Evolutionary conservation across 305 asterid genomes (phyloP), one percentile per base, ranked within the genome.

Genomic region (Fraxinus latifolia): DNA sequence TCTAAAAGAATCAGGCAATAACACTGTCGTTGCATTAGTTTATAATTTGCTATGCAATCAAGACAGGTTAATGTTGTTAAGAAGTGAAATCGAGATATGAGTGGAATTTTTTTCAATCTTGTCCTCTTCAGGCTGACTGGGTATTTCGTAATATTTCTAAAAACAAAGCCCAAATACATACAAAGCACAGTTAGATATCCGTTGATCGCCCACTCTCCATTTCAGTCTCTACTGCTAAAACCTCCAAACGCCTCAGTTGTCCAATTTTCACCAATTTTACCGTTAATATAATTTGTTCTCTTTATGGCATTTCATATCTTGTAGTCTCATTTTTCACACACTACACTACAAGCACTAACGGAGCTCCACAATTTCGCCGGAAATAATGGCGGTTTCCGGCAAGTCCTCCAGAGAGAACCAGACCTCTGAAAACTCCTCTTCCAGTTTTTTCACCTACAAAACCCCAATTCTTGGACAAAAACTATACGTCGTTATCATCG

Each of bases 381-480:
- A 19, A 68, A 65, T 14, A 75, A 89, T 89, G 92, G 82, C 85
- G 25, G 72, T 25, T 53, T 58, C 85, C 87, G 80, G 37, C 32
- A 25, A 58, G 17, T 62, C 84, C 50, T 33, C 88, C 83, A 85
- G 87, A 29, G 55, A 74, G 2, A 77, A 50, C 44, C 79, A 39
- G 15, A 77, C 78, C 65, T 79, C 86, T 65, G 85, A 76, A 19
- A 81, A 77, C 9, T 76, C 86, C 19, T 12, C 83, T 5, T 2
- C 81, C 15, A 37, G 19, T 79, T 50, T 88, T 79, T 81, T 91
- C 42, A 81, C 87, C 79, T 68, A 88, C 27, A 83, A 32, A 77
- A 92, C 96, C 6, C 93, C 91, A 11, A 86, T 92, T 72, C 83
- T 92, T 1, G 93, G 93, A 12, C 94, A 91, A 32, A 89, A 80